Evolutionary conservation across 441 rosid species (phyloP).

Genomic region (Raphanus hybrid): DNA sequence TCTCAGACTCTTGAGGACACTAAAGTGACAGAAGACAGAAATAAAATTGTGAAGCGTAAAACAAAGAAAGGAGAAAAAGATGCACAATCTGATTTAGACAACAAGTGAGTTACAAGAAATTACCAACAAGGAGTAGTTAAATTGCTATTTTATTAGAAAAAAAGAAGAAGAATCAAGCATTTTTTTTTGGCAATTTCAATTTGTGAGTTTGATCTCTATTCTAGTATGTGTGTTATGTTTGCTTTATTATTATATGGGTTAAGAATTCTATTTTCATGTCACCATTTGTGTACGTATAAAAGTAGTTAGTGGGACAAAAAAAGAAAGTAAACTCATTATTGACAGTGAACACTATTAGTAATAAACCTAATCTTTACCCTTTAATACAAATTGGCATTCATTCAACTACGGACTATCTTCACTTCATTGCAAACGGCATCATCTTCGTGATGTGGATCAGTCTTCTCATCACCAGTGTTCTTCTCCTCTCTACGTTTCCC

Average conservation of each 20-base stretch:
- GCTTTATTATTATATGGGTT: background rate
- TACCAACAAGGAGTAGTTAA: constrained; percentile 31
- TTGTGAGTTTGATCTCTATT: background rate
- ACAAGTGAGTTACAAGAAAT: constrained; percentile 25
- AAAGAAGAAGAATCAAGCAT: background rate
- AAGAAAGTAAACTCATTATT: background rate
- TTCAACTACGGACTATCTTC: constrained; percentile 45
- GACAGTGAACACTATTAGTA: too few species aligned
- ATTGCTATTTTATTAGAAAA: background rate
- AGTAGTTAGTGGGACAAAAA: background rate
- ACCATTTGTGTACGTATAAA: background rate
- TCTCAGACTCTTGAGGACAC: background rate
- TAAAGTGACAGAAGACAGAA: constrained; percentile 10
- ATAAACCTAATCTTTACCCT: background rate
- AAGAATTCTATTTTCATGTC: background rate
- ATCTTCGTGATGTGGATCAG: constrained; percentile 37
- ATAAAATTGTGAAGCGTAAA: background rate
- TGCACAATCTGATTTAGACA: constrained; percentile 18
- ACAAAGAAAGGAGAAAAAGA: constrained; percentile 5
- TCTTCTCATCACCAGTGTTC: constrained; percentile 27
- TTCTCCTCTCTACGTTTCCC: constrained; percentile 74
- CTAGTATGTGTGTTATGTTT: background rate
- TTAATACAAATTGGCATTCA: constrained; percentile 13
- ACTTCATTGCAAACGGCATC: constrained; percentile 49
- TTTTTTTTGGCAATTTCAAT: constrained; percentile 36